Conservation (phyloP, 371 early-diverging fungal genomes). For the Mucor circinelloides region DNA sequence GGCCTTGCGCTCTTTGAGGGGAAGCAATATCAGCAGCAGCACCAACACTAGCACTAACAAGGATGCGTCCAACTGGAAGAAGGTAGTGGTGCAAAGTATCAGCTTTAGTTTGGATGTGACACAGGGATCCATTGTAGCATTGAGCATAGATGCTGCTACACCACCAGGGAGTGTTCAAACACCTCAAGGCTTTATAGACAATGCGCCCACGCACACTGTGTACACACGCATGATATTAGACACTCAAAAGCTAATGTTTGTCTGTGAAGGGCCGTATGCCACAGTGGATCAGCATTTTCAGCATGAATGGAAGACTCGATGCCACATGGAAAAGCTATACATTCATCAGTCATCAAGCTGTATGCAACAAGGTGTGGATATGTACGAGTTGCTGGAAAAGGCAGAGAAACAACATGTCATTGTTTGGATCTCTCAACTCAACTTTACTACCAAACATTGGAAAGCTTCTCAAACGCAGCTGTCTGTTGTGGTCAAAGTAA, state of each 20-base stretch:
- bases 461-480: background rate
- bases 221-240: background rate
- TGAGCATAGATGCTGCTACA: background rate
- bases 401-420: conserved; percentile 3
- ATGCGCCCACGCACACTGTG: conserved; percentile 4
- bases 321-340: conserved; percentile 9
- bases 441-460: background rate
- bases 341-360: conserved; percentile 10
- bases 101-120: conserved; percentile 18
- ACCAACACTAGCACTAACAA: background rate
- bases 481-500: background rate
- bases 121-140: background rate
- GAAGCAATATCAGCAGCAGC: background rate
- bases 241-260: conserved; percentile 8
- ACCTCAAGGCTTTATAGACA: conserved; percentile 14
- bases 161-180: background rate
- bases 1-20: background rate
- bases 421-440: conserved; percentile 18
- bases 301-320: conserved; percentile 7
- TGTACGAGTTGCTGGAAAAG: background rate
- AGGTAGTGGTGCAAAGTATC: background rate
- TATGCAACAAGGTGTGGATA: background rate
- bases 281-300: background rate
- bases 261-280: background rate
- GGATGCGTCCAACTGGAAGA: background rate